These are phyloP conservation scores for Thecaphora thlaspeos DNA, from an alignment of 1,284 basidiomycete species.

Conservation along the genomic window DNA sequence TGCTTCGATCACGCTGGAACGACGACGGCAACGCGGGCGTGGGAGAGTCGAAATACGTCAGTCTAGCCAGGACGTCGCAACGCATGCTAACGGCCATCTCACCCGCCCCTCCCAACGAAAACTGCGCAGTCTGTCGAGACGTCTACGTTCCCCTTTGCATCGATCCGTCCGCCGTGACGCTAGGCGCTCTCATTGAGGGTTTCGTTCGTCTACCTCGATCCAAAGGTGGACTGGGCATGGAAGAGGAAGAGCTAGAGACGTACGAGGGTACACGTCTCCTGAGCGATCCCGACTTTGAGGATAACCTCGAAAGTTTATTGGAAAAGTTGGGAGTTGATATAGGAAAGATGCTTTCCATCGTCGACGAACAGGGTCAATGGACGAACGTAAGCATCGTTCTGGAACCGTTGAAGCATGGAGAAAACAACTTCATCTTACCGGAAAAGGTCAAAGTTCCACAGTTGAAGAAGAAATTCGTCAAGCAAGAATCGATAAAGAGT, in stretches of 20 bases:
- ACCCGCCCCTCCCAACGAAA: constrained; percentile 27
- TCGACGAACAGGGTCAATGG: constrained; percentile 69
- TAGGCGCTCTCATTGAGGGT: constrained; percentile 72
- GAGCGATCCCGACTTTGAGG: constrained; percentile 84
- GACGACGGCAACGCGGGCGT: constrained; percentile 1
- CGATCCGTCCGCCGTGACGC: constrained; percentile 67
- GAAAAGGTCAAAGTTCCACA: no score
- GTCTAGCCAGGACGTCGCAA: constrained; percentile 22
- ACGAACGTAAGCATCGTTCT: constrained; percentile 42
- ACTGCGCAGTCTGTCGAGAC: constrained; percentile 82
- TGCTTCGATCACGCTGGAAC: constrained; percentile 62
- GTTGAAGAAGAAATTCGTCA: no score
- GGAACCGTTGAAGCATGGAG: background rate
- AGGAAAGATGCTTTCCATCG: constrained; percentile 80
- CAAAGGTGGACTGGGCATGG: constrained; percentile 62
- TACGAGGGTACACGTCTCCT: constrained; percentile 80
- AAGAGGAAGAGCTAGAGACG: constrained; percentile 53
- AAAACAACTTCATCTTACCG: no score
- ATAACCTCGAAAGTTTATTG: constrained; percentile 73
- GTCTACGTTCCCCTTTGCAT: constrained; percentile 74
- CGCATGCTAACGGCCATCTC: constrained; percentile 28
- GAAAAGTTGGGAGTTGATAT: constrained; percentile 67
- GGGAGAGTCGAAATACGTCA: constrained; percentile 32
- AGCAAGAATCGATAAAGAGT: no score
- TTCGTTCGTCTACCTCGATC: constrained; percentile 60